Conservation (phyloP, 2,329 filamentous ascomycete species). For the Saccharata proteae region DNA sequence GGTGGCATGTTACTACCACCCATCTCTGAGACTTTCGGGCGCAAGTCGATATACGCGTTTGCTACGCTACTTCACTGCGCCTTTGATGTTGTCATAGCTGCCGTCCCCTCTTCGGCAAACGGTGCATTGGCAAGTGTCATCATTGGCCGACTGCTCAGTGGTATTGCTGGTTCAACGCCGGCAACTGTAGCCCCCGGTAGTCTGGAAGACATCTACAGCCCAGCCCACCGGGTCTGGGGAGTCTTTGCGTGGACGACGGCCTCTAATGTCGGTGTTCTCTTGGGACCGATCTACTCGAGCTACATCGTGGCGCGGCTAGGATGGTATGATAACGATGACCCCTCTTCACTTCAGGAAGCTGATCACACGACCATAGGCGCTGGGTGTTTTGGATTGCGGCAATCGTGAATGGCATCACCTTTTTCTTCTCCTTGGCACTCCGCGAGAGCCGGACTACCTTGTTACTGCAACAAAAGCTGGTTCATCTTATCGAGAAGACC, state of each 20-base stretch:
- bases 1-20: conserved; percentile 25
- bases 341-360: neutral
- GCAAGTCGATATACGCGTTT: conserved; percentile 23
- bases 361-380: neutral
- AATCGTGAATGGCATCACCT: conserved; percentile 3
- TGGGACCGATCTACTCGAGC: conserved; percentile 5
- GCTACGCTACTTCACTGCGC: conserved; percentile 19
- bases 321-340: conserved; percentile 1
- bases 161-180: conserved; percentile 2
- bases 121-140: conserved; percentile 1
- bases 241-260: conserved; percentile 5
- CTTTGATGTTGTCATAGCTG: conserved; percentile 13
- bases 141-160: conserved; percentile 1
- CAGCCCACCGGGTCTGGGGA: conserved; percentile 3
- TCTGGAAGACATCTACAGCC: conserved; percentile 5
- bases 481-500: neutral
- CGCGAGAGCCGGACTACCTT: conserved; percentile 2
- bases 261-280: conserved; percentile 3
- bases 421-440: conserved; percentile 3
- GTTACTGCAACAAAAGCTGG: conserved; percentile 5
- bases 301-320: conserved; percentile 1
- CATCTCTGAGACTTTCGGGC: conserved; percentile 27
- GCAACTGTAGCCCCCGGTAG: conserved; percentile 4
- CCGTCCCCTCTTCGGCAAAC: neutral
- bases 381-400: conserved; percentile 6